A percentile compares a stretch with the other conserved stretches of the same genome.
These are phyloP conservation scores for Saraca asoca DNA, from an alignment of 331 rosid species.

Conservation along the genomic window DNA sequence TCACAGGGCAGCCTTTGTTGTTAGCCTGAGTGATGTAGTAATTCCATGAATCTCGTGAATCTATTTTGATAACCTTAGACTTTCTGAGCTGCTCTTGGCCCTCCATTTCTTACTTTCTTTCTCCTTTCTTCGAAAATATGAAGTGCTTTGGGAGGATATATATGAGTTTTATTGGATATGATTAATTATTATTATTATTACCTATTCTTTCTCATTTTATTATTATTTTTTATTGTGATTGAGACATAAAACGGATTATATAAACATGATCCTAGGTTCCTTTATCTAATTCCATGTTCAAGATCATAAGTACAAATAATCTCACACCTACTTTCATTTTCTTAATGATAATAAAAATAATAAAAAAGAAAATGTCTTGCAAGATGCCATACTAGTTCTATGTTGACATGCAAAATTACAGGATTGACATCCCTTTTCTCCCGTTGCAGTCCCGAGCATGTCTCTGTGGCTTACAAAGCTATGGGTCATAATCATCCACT, in stretches of 20 bases:
- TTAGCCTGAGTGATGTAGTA: slow-evolving; percentile 42
- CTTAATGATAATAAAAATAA: background rate
- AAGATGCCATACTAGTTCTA: slow-evolving; percentile 14
- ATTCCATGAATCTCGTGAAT: slow-evolving; percentile 54
- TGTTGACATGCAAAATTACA: slow-evolving; percentile 15
- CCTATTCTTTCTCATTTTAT: too few species aligned
- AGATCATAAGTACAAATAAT: slow-evolving; percentile 25
- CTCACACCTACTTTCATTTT: background rate
- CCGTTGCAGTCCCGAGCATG: too few species aligned
- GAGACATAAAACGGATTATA: too few species aligned
- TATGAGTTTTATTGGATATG: too few species aligned
- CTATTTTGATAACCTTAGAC: slow-evolving; percentile 58
- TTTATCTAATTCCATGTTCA: slow-evolving; percentile 7
- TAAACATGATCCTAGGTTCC: too few species aligned
- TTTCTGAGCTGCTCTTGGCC: slow-evolving; percentile 37
- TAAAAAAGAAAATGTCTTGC: slow-evolving; percentile 19
- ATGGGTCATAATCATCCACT: too few species aligned
- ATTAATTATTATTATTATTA: too few species aligned
- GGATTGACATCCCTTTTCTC: background rate
- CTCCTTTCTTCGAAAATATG: background rate
- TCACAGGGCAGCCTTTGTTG: slow-evolving; percentile 49
- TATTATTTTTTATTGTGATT: too few species aligned
- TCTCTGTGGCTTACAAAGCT: too few species aligned
- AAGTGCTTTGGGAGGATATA: too few species aligned
- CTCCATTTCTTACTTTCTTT: slow-evolving; percentile 33